Conservation (phyloP, 495 filamentous ascomycete genomes). For the Xylaria longipes region DNA sequence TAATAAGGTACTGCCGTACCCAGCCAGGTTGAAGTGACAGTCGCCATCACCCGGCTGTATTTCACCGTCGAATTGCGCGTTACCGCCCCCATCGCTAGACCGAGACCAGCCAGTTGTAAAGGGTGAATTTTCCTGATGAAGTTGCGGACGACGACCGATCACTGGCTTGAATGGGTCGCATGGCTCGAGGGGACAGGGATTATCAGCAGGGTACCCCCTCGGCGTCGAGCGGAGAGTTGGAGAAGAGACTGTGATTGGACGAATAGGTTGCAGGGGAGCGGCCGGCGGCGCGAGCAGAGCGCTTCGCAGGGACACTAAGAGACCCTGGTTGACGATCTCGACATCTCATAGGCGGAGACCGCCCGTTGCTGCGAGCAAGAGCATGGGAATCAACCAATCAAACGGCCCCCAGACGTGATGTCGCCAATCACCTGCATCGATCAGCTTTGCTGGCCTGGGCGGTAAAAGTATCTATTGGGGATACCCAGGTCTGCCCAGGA, state of each 20-base stretch:
- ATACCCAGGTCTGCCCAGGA: background rate
- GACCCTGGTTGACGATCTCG: constrained; percentile 37
- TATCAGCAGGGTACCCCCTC: constrained; percentile 16
- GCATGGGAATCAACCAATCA: constrained; percentile 36
- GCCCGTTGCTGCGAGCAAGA: constrained; percentile 37
- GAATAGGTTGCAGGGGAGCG: constrained; percentile 13
- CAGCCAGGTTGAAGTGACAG: constrained; percentile 1
- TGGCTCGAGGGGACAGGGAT: background rate
- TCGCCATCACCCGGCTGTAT: background rate
- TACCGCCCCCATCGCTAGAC: constrained; percentile 11
- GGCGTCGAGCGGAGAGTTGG: constrained; percentile 35
- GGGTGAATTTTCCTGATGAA: constrained; percentile 28
- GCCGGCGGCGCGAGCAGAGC: constrained; percentile 39
- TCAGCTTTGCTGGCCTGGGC: constrained; percentile 38
- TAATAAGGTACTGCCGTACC: background rate
- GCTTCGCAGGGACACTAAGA: constrained; percentile 26
- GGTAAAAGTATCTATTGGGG: constrained; percentile 29
- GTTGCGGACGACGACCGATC: constrained; percentile 26
- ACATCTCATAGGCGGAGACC: constrained; percentile 36
- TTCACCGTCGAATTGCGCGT: constrained; percentile 6
- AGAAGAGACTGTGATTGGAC: constrained; percentile 36
- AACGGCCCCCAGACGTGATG: constrained; percentile 33
- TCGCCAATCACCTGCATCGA: constrained; percentile 35
- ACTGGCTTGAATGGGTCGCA: constrained; percentile 10
- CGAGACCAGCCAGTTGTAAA: background rate